Base-by-base conservation (phyloP, 768 basidiomycete species). In the Lentinula raphanica region DNA sequence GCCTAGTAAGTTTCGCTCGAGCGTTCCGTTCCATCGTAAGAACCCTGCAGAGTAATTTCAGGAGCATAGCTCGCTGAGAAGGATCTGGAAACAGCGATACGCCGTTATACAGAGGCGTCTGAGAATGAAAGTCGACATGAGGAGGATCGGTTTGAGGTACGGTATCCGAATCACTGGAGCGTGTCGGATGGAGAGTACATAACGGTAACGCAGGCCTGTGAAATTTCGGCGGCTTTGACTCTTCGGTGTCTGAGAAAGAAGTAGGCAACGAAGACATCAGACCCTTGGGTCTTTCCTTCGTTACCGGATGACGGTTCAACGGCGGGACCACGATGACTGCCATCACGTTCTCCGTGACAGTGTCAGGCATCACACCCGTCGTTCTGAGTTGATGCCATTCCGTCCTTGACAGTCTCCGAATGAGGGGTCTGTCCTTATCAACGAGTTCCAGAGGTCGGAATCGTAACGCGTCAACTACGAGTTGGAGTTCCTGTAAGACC, bases 271-370 rank as follows among this genome's bases (percentile, higher is more conserved):
- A 54, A 58, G 73, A 68, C 68, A 79, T 70, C 42, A 76, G 66
- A 40, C 72, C 60, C 31, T 69, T 51, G 13, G 83, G 80, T 25
- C 77, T 72, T 56, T 68, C 49, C 54, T 76, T 79, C 4, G 82
- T 80, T 27, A 59, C 58, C 15, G 77, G 76, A 63, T 85, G 72
- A 56, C 74, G 79, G 59, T 87, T 86, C 23, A 85, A 72, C 2
- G 87, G 86, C 17, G 90, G 87, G 5, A 86, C 78, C 28, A 88
- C 77, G 31, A 92, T 69, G 36, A 92, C 69, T n/a, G 89, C 90
- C 1, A 84, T 70, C 0, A 85, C 87, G 62, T 79, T 75, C 36
- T 53, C 42, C 42, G 42, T 44, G 5, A 44, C 3, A 6, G 73
- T 66, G 64, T 75, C 77, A 3, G 84, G 80, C 31, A 87, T 68